Percentiles rank a stretch among this genome's conserved stretches.
phyloP scores from a whole-genome alignment of 1,139 yeast species.

The Scheffersomyces lignicola region DNA sequence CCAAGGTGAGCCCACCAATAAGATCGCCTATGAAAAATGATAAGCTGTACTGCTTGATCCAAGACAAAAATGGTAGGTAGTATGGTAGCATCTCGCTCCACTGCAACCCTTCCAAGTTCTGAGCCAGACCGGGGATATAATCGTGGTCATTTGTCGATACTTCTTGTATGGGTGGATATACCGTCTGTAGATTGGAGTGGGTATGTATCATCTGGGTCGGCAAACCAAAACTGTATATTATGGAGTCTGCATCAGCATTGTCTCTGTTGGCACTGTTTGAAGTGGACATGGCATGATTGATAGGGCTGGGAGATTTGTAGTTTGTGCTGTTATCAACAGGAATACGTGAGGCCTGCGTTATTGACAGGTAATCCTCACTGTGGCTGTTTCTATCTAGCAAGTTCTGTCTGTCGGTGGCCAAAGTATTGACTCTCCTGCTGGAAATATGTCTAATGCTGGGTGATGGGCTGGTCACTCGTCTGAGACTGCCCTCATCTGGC shows the following conservation, averaged over 20 bases:
- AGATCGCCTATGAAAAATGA: slow-evolving; percentile 68
- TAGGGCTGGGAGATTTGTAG: not conserved
- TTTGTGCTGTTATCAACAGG: not conserved
- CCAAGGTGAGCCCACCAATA: slow-evolving; percentile 82
- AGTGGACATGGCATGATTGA: not conserved
- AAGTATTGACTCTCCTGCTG: slow-evolving; percentile 26
- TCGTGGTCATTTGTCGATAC: slow-evolving; percentile 11
- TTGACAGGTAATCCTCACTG: slow-evolving; percentile 14
- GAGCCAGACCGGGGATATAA: slow-evolving; percentile 25
- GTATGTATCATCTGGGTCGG: not conserved
- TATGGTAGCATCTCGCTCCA: slow-evolving; percentile 51
- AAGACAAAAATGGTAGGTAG: slow-evolving; percentile 77
- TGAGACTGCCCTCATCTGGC: slow-evolving; percentile 5
- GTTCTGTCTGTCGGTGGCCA: slow-evolving; percentile 19
- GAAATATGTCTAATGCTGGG: slow-evolving; percentile 37
- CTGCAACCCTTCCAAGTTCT: slow-evolving; percentile 20
- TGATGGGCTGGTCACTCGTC: slow-evolving; percentile 27
- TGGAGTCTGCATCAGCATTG: slow-evolving; percentile 17
- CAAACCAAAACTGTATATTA: slow-evolving; percentile 12
- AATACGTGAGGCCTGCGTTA: not conserved
- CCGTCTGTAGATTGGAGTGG: not conserved
- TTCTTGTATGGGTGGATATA: slow-evolving; percentile 3
- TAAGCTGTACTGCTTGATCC: slow-evolving; percentile 67
- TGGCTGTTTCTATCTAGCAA: slow-evolving; percentile 15
- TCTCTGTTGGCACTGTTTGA: slow-evolving; percentile 4